phyloP scores from a whole-genome alignment of 179 eudicot genomes.

The Kewa caespitosa region DNA sequence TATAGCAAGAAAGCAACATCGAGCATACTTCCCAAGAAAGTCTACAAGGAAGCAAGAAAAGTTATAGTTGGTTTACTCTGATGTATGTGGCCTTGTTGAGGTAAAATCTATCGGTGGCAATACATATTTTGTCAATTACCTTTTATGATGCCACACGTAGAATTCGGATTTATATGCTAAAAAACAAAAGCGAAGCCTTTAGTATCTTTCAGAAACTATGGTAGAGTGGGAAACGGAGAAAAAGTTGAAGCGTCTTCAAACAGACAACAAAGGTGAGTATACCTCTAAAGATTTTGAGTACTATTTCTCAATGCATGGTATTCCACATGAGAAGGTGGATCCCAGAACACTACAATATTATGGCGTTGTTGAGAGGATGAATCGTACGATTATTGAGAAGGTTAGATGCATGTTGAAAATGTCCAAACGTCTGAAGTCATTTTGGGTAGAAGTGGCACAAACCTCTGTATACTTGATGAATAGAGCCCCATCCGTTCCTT shows the following conservation, averaged over 20 bases:
- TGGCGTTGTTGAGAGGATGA: neutral
- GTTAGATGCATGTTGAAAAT: neutral
- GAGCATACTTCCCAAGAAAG: too few relatives aligned
- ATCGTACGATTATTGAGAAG: neutral
- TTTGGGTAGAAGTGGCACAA: neutral
- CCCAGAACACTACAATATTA: neutral
- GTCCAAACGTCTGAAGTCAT: neutral
- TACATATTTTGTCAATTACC: neutral
- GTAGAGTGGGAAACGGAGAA: neutral
- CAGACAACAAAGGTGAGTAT: too few relatives aligned
- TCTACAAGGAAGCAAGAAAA: too few relatives aligned
- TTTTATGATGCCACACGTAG: neutral
- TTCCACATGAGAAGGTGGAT: neutral
- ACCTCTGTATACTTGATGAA: neutral
- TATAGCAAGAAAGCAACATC: too few relatives aligned
- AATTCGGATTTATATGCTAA: neutral
- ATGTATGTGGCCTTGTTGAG: too few relatives aligned
- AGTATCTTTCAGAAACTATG: neutral
- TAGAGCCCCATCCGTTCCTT: neutral
- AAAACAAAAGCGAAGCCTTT: neutral
- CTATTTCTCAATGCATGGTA: neutral
- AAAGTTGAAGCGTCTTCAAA: too few relatives aligned
- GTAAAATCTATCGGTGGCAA: too few relatives aligned
- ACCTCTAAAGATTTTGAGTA: neutral
- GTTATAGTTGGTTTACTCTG: too few relatives aligned